phyloP scores from a whole-genome alignment of 805 yeast genomes.

The Starmerella tilneyi region DNA sequence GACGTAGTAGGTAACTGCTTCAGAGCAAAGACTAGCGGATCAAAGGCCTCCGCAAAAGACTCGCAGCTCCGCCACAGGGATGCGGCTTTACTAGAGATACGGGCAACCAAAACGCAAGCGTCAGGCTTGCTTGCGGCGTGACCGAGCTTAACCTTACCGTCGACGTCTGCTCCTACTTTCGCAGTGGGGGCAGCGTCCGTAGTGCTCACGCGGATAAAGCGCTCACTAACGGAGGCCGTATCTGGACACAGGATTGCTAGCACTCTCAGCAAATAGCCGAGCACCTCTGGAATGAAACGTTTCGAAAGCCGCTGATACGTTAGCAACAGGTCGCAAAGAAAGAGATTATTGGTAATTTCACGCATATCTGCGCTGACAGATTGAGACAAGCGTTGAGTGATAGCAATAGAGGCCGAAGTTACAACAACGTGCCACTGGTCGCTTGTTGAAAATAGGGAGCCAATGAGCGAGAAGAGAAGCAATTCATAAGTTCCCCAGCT shows the following conservation, averaged over 20 bases:
- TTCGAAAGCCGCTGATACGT: slow-evolving; percentile 72
- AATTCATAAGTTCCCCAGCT: slow-evolving; percentile 42
- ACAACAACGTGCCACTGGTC: slow-evolving; percentile 89
- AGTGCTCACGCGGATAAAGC: slow-evolving; percentile 10
- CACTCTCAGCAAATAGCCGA: slow-evolving; percentile 37
- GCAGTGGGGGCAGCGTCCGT: neutral
- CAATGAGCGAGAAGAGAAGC: slow-evolving; percentile 58
- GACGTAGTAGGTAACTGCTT: slow-evolving; percentile 21
- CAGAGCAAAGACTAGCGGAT: slow-evolving; percentile 21
- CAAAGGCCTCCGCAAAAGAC: slow-evolving; percentile 27
- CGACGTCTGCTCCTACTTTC: neutral
- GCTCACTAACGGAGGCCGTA: slow-evolving; percentile 3
- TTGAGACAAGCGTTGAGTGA: slow-evolving; percentile 59
- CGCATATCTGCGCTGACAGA: slow-evolving; percentile 35
- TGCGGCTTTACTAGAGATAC: slow-evolving; percentile 19
- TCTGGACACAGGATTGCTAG: slow-evolving; percentile 8
- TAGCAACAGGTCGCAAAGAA: slow-evolving; percentile 52
- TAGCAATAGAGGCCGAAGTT: slow-evolving; percentile 67
- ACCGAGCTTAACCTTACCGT: slow-evolving; percentile 2
- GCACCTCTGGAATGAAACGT: slow-evolving; percentile 72
- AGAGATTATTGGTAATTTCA: slow-evolving; percentile 49
- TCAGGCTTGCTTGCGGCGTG: neutral
- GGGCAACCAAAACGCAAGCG: slow-evolving; percentile 15
- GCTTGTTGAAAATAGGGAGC: slow-evolving; percentile 79
- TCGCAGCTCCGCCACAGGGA: slow-evolving; percentile 28